A percentile compares a stretch with the other conserved stretches of the same genome.
Evolutionary conservation across 768 basidiomycete species (phyloP).

Genomic region (Podaxis pistillaris): DNA sequence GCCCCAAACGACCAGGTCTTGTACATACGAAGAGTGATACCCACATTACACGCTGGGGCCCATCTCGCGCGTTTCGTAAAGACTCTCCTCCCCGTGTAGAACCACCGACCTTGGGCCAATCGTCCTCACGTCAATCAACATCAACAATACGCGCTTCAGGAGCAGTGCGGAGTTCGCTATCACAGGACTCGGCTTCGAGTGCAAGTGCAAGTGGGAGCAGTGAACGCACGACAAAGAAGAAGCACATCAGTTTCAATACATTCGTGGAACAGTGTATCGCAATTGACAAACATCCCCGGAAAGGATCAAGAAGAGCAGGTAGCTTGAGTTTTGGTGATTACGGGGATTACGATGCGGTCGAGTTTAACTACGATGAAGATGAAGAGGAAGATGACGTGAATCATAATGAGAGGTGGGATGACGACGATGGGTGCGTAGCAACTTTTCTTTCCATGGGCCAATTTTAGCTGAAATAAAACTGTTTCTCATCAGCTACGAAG

Average conservation of each 20-base stretch:
- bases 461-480: constrained; percentile 7
- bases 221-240: constrained; percentile 51
- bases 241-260: constrained; percentile 96
- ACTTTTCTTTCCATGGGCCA: neutral
- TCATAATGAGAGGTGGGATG: constrained; percentile 23
- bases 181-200: constrained; percentile 35
- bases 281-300: constrained; percentile 65
- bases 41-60: constrained; percentile 60
- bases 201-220: constrained; percentile 22
- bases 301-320: constrained; percentile 13
- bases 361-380: constrained; percentile 49
- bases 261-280: constrained; percentile 97
- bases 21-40: constrained; percentile 89
- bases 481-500: constrained; percentile 53
- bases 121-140: constrained; percentile 15
- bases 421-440: constrained; percentile 60
- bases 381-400: constrained; percentile 43
- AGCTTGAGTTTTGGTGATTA: constrained; percentile 4
- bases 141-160: constrained; percentile 20
- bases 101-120: constrained; percentile 27
- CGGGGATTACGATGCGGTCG: neutral
- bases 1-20: constrained; percentile 53
- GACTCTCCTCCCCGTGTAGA: constrained; percentile 70
- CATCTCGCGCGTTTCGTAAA: constrained; percentile 51
- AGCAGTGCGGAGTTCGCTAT: constrained; percentile 27